Conservation (phyloP, 176 grass and related monocot species). For the Rhynchospora tenuis region DNA sequence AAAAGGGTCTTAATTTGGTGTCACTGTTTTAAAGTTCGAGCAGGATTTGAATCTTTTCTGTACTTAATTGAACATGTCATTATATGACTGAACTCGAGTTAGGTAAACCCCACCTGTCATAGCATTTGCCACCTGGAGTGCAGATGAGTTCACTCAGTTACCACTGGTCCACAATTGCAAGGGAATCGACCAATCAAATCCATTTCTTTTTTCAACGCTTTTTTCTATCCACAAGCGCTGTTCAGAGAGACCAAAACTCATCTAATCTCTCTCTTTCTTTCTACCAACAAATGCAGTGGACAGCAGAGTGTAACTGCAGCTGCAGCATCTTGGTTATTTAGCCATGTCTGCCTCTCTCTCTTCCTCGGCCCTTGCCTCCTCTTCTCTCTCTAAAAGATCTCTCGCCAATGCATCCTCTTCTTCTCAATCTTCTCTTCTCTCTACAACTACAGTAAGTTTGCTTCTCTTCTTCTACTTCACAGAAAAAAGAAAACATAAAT, state of each 20-base stretch:
- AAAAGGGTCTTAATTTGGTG: not conserved
- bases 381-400: slow-evolving; percentile 49
- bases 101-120: too few species aligned
- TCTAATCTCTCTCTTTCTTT: not conserved
- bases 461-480: not conserved
- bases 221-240: slow-evolving; percentile 21
- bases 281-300: slow-evolving; percentile 14
- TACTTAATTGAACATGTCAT: not conserved
- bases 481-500: not conserved
- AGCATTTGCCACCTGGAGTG: too few species aligned
- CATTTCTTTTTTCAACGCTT: not conserved
- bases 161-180: slow-evolving; percentile 18
- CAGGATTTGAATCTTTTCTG: not conserved
- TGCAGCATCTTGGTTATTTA: not conserved
- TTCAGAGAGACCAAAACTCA: not conserved
- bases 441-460: slow-evolving; percentile 32
- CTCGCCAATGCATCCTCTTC: slow-evolving; percentile 26
- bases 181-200: not conserved
- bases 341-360: slow-evolving; percentile 53
- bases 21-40: not conserved
- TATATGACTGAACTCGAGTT: too few species aligned
- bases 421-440: slow-evolving; percentile 19
- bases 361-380: slow-evolving; percentile 33
- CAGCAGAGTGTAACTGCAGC: slow-evolving; percentile 28
- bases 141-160: not conserved